phyloP scores from a whole-genome alignment of 2,329 filamentous ascomycete genomes.

The Neofusicoccum umdonicola region DNA sequence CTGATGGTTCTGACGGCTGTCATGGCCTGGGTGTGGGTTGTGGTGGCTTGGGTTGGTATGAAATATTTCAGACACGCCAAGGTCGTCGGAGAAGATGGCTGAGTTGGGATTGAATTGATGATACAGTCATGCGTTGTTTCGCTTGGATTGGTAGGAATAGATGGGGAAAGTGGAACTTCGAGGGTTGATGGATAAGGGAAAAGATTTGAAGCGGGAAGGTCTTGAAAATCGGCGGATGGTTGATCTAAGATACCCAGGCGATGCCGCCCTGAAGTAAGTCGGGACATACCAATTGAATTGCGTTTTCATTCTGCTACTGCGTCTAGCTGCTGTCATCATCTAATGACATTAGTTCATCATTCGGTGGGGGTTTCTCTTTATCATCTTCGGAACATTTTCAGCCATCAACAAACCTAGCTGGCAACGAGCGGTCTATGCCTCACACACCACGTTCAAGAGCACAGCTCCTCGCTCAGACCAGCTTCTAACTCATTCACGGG shows the following conservation, averaged over 20 bases:
- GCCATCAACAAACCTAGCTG: too few species aligned
- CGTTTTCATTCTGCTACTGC: neutral
- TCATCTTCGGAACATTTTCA: too few species aligned
- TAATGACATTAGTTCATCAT: too few species aligned
- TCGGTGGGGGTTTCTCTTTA: too few species aligned
- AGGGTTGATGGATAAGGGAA: neutral
- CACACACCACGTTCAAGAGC: neutral
- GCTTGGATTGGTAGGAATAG: neutral
- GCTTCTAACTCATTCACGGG: neutral
- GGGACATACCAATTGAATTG: neutral
- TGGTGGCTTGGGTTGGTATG: slow-evolving; percentile 97
- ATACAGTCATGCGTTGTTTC: neutral
- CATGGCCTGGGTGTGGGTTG: slow-evolving; percentile 99
- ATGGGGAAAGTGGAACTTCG: too few species aligned
- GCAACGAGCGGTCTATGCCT: too few species aligned
- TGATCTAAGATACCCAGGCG: slow-evolving; percentile 1
- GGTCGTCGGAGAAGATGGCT: slow-evolving; percentile 63
- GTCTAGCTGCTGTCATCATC: too few species aligned
- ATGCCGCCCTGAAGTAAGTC: neutral
- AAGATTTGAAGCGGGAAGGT: neutral
- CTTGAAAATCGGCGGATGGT: neutral
- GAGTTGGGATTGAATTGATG: neutral
- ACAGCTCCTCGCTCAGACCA: neutral
- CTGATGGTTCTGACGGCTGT: slow-evolving; percentile 88
- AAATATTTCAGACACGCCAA: slow-evolving; percentile 99